Conservation (phyloP, 768 basidiomycete genomes). For the Thelephora aurantiotincta region DNA sequence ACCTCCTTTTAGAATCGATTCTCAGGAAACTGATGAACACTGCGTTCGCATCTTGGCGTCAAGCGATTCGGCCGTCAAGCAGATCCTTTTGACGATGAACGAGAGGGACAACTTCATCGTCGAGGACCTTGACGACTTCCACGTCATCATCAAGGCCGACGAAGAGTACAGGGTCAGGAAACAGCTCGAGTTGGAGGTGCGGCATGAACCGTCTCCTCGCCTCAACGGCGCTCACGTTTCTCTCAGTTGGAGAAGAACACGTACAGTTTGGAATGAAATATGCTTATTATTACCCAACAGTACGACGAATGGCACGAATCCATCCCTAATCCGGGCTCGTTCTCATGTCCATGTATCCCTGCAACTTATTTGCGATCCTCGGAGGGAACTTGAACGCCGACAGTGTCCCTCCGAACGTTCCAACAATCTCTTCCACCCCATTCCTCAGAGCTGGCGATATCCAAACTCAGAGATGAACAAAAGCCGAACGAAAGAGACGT, state of each 20-base stretch:
- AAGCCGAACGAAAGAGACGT: constrained; percentile 6
- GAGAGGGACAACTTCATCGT: constrained; percentile 73
- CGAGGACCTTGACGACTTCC: constrained; percentile 75
- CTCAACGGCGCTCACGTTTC: neutral
- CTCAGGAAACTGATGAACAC: neutral
- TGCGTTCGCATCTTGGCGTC: neutral
- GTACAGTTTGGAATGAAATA: constrained; percentile 44
- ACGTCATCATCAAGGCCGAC: constrained; percentile 73
- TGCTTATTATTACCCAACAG: neutral
- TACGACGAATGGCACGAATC: neutral
- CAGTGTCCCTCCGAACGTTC: constrained; percentile 64
- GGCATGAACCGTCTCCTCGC: constrained; percentile 5
- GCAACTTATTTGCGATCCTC: constrained; percentile 49
- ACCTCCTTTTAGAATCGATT: neutral
- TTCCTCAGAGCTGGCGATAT: constrained; percentile 41
- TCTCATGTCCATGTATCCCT: constrained; percentile 48
- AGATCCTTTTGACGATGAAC: constrained; percentile 73
- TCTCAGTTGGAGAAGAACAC: constrained; percentile 74
- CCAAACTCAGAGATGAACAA: neutral
- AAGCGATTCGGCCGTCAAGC: constrained; percentile 84
- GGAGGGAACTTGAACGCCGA: constrained; percentile 69
- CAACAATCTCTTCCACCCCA: constrained; percentile 47
- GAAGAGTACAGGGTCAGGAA: constrained; percentile 60
- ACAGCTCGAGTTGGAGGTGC: constrained; percentile 66
- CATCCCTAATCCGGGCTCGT: constrained; percentile 14